Evolutionary conservation across 805 yeast genomes (phyloP).

Genomic region (Middelhovenomyces tepae): DNA sequence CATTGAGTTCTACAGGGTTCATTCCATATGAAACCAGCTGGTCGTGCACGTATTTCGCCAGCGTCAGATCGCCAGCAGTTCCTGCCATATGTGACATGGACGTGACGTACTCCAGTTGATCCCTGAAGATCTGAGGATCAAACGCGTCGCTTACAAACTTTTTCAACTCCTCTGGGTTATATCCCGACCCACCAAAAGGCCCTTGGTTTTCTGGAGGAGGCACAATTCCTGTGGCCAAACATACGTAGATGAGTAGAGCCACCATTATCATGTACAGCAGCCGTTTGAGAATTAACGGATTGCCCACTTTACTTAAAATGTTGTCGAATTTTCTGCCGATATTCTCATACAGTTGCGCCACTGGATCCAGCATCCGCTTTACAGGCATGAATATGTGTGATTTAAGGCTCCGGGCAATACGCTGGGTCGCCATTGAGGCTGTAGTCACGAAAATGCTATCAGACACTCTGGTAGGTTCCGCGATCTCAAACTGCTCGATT

Average conservation of each 20-base stretch:
- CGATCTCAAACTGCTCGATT: too few relatives aligned
- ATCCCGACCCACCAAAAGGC: slow-evolving; percentile 33
- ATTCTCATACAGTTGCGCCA: slow-evolving; percentile 31
- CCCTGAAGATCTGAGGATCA: slow-evolving; percentile 50
- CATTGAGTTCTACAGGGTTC: slow-evolving; percentile 39
- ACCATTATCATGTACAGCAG: slow-evolving; percentile 61
- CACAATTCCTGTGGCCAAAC: slow-evolving; percentile 49
- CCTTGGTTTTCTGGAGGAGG: slow-evolving; percentile 37
- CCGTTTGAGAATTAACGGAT: slow-evolving; percentile 76
- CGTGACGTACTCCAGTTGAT: slow-evolving; percentile 60
- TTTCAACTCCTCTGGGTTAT: slow-evolving; percentile 46
- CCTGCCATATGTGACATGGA: slow-evolving; percentile 85
- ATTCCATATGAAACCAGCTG: slow-evolving; percentile 53
- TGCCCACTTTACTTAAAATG: slow-evolving; percentile 59
- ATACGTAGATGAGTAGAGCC: slow-evolving; percentile 46
- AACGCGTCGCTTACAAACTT: slow-evolving; percentile 43
- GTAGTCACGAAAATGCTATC: too few relatives aligned
- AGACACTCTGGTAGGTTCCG: too few relatives aligned
- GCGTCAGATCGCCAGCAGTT: slow-evolving; percentile 70
- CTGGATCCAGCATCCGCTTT: slow-evolving; percentile 37
- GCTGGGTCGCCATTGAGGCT: too few relatives aligned
- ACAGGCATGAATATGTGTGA: slow-evolving; percentile 37
- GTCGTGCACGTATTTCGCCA: slow-evolving; percentile 56
- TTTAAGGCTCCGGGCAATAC: too few relatives aligned
- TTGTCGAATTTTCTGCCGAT: slow-evolving; percentile 43